Conservation (phyloP, 2,329 filamentous ascomycete genomes). For the Pyrenochaeta sp. region DNA sequence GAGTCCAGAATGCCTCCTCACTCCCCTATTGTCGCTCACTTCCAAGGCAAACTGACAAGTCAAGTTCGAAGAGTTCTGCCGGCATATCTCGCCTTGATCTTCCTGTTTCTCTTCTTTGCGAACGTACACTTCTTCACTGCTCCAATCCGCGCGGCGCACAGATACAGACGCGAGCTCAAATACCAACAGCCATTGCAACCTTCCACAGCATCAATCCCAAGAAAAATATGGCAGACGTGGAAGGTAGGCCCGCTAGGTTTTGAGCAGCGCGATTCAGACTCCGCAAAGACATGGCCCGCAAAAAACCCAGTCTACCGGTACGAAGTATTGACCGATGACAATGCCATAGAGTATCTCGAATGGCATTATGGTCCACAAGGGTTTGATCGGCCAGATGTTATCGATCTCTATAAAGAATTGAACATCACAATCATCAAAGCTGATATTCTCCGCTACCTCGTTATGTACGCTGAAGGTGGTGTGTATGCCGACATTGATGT, state of each 20-base stretch:
- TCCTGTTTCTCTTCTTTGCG: slow-evolving; percentile 43
- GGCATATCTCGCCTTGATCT: slow-evolving; percentile 41
- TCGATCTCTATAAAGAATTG: slow-evolving; percentile 39
- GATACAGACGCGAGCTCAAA: slow-evolving; percentile 44
- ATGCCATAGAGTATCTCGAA: slow-evolving; percentile 73
- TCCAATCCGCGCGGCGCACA: slow-evolving; percentile 43
- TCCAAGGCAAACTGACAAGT: slow-evolving; percentile 42
- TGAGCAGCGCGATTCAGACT: slow-evolving; percentile 68
- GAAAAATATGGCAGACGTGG: slow-evolving; percentile 82
- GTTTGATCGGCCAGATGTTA: slow-evolving; percentile 68
- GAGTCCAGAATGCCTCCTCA: slow-evolving; percentile 41
- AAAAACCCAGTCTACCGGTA: slow-evolving; percentile 74
- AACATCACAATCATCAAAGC: slow-evolving; percentile 71
- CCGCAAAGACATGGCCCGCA: slow-evolving; percentile 70
- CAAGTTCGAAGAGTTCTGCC: slow-evolving; percentile 47
- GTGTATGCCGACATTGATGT: slow-evolving; percentile 69
- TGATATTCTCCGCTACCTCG: slow-evolving; percentile 70
- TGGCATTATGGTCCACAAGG: slow-evolving; percentile 71
- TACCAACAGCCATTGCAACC: slow-evolving; percentile 44
- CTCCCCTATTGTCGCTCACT: slow-evolving; percentile 46
- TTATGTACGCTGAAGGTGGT: slow-evolving; percentile 73
- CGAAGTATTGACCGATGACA: slow-evolving; percentile 74
- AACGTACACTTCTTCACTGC: slow-evolving; percentile 45
- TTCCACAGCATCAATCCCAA: slow-evolving; percentile 58
- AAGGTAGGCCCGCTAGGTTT: slow-evolving; percentile 74